Base-by-base conservation (phyloP, 148 eudicot species). In the Pharnaceum exiguum region DNA sequence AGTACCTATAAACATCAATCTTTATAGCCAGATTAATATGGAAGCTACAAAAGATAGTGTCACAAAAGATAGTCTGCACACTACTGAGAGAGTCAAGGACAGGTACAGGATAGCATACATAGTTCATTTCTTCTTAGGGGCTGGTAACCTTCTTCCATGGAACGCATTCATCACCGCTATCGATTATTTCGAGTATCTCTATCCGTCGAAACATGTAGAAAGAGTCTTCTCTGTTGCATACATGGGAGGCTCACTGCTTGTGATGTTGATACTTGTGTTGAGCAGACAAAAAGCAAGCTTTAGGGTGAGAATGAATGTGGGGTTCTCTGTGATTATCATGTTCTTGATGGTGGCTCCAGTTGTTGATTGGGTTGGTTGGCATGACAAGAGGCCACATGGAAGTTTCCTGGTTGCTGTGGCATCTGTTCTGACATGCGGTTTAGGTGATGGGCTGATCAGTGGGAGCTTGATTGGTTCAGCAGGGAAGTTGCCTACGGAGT, bases 111-210 rank as follows among this genome's bases (percentile, higher is more conserved):
- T 84, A 7, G 89, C 79, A 2, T 86, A 90, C 43, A 56, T 76
- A 15, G 62, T 87, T 65, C 93, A 90, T 67, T 90, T 90, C 80
- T 63, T 84, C 66, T 76, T 87, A 10, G 98, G 98, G 11, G 81
- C 96, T 0, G 90, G 94, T n/a, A 82, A 91, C 24, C 80, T 87
- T 57, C 84, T 87, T 8, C 98, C 98, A 7, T 91, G 98, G 98
- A 91, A 91, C 61, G 81, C 94, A 0, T 75, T 82, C 51, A 85
- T 91, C 75, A 91, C 96, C 0, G 96, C 90, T 36, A 76, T 88
- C 3, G 97, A 90, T 74, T 90, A 90, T 65, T 90, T 86, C 42
- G 71, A 77, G 21, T 58, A 55, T 45, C 78, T 76, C 43, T 90
- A 82, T 46, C 95, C 97, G 8, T 19, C 48, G 9, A 76, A 66